Base-by-base conservation (phyloP, 331 rosid genomes). In the Quercus tomentella region DNA sequence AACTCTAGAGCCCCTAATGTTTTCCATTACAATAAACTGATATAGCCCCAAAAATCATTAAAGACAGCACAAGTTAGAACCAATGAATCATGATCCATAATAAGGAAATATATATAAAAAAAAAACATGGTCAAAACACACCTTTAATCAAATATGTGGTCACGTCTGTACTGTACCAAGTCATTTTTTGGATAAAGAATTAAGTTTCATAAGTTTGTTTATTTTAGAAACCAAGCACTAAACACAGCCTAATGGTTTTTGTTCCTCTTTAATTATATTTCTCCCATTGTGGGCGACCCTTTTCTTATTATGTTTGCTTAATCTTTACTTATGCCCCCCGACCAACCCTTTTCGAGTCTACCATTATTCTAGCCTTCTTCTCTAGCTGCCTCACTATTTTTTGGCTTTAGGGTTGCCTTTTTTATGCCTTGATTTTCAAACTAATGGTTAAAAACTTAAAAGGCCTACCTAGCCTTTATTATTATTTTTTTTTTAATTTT, bases 281-380 rank as follows among this genome's bases (percentile, higher is more conserved):
- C 80, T 68, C 30, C 35, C 25, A 49, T 66, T 69, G 74, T 37
- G 73, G 55, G 74, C 51, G 35, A 55, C 74, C 69, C 55, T 70
- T 31, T 56, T 73, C 52, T 61, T 63, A 81, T 82, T 37, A 82
- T 58, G 79, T 90, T 90, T 90, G 85, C 91, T 83, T 80, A 79
- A 77, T 79, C 72, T 76, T 81, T 75, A 90, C 90, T 78, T 82
- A 81, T 85, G 71, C 75, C 35, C 75, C 70, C 73, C 88, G 76
- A 84, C 89, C 80, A 71, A 81, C 74, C 71, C 41, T 6, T 63
- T 70, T 77, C 62, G 80, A 85, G 63, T 75, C 60, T 58, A 62
- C 35, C 84, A 73, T 84, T 88, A 75, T 49, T 49, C 54, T 49
- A 90, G 82, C 79, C 26, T 41, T 41, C 45, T 41, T 41, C 45